phyloP scores from a whole-genome alignment of 2,329 filamentous ascomycete genomes.

The Myriosclerotinia duriaeana region DNA sequence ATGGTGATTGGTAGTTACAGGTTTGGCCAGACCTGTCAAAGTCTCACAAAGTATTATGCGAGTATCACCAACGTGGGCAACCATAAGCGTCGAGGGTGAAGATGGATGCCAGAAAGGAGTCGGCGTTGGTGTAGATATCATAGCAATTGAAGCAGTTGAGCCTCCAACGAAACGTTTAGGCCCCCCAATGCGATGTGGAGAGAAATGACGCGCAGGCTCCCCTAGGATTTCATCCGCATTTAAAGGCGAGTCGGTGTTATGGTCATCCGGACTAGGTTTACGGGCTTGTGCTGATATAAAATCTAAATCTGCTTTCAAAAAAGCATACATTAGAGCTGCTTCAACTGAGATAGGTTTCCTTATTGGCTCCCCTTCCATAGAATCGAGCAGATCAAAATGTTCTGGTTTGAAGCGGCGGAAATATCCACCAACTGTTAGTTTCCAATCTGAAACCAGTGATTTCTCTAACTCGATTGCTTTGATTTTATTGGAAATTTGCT shows the following conservation, averaged over 20 bases:
- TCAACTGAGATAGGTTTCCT: slow-evolving; percentile 61
- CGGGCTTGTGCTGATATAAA: slow-evolving; percentile 87
- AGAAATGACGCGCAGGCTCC: slow-evolving; percentile 54
- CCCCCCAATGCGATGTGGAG: slow-evolving; percentile 67
- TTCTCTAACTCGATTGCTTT: slow-evolving; percentile 69
- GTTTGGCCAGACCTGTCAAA: slow-evolving; percentile 72
- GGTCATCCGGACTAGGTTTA: slow-evolving; percentile 73
- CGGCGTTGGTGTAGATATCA: slow-evolving; percentile 89
- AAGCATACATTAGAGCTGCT: slow-evolving; percentile 84
- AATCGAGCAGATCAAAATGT: slow-evolving; percentile 57
- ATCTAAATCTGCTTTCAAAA: slow-evolving; percentile 89
- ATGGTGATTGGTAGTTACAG: slow-evolving; percentile 88
- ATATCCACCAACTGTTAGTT: slow-evolving; percentile 84
- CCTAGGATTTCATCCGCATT: slow-evolving; percentile 85
- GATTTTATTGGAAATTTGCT: slow-evolving; percentile 45
- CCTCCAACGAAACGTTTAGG: slow-evolving; percentile 83
- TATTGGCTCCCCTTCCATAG: slow-evolving; percentile 36
- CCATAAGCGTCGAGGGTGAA: slow-evolving; percentile 77
- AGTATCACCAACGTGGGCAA: slow-evolving; percentile 92
- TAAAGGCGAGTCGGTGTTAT: slow-evolving; percentile 70
- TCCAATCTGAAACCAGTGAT: slow-evolving; percentile 73
- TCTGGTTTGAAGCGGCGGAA: slow-evolving; percentile 86
- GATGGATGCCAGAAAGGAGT: slow-evolving; percentile 94
- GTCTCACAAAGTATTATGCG: slow-evolving; percentile 88
- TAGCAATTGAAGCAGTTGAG: slow-evolving; percentile 83